These are phyloP conservation scores for Carex myosuroides DNA, from an alignment of 176 grass and related monocot genomes.

Conservation along the genomic window DNA sequence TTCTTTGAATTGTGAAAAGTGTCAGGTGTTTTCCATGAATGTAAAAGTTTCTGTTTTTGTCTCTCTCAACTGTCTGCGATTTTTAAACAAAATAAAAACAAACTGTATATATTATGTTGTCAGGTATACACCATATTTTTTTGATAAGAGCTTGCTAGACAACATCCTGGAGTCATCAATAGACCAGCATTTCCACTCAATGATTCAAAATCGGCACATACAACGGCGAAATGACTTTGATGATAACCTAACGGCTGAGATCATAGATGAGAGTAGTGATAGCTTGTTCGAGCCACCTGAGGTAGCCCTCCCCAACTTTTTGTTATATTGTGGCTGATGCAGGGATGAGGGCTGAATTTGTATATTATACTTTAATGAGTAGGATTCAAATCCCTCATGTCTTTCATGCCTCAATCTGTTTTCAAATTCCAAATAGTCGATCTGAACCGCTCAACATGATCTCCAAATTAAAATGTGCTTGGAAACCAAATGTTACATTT, in stretches of 20 bases:
- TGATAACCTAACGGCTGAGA: constrained; percentile 74
- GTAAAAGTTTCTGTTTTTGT: not conserved
- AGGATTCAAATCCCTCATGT: no score
- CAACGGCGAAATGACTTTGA: constrained; percentile 56
- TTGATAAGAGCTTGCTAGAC: constrained; percentile 89
- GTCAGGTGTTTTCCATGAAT: not conserved
- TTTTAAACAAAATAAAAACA: not conserved
- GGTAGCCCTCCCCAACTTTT: constrained; percentile 26
- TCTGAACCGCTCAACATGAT: no score
- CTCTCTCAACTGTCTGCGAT: not conserved
- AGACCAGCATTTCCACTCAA: constrained; percentile 85
- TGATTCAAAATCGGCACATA: constrained; percentile 71
- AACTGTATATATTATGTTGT: constrained; percentile 8
- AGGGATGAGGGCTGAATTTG: not conserved
- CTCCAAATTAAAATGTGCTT: no score
- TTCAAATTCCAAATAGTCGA: no score
- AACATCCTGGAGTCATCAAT: constrained; percentile 95
- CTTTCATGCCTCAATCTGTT: no score
- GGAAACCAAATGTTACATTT: no score
- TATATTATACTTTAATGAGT: not conserved
- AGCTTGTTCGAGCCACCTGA: constrained; percentile 85
- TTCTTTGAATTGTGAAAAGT: not conserved
- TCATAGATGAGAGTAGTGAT: constrained; percentile 68
- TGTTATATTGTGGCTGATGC: not conserved
- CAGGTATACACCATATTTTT: constrained; percentile 98